These are phyloP conservation scores for Talaromyces sp. DNA, from an alignment of 2,329 filamentous ascomycete genomes.

Conservation along the genomic window DNA sequence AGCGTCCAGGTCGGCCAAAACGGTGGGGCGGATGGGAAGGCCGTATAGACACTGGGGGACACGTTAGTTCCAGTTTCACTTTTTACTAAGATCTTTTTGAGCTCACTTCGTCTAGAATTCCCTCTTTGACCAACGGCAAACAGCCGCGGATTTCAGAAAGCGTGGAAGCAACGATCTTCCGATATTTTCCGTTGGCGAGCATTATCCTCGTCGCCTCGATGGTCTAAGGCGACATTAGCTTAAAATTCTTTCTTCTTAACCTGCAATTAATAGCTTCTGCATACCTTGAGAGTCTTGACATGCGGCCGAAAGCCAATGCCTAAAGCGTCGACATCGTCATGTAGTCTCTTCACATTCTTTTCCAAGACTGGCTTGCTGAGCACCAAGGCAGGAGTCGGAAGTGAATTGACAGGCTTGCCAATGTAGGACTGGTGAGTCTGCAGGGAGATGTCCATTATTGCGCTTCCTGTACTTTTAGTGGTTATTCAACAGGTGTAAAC, in stretches of 20 bases:
- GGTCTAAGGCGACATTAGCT: conserved; percentile 10
- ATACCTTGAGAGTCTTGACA: conserved; percentile 43
- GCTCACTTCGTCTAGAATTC: conserved; percentile 35
- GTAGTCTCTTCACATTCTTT: conserved; percentile 32
- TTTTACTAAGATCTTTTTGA: background rate
- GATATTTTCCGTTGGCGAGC: conserved; percentile 34
- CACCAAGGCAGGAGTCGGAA: conserved; percentile 38
- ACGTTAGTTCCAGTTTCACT: background rate
- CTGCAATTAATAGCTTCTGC: background rate
- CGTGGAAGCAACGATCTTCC: conserved; percentile 37
- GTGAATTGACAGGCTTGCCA: conserved; percentile 26
- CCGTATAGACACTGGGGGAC: conserved; percentile 34
- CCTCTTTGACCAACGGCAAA: conserved; percentile 35
- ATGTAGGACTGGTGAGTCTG: conserved; percentile 31
- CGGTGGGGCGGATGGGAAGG: conserved; percentile 31
- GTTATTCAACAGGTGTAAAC: background rate
- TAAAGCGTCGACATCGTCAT: conserved; percentile 34
- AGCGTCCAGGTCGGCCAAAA: conserved; percentile 5
- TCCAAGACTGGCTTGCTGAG: conserved; percentile 35
- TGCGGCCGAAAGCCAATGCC: conserved; percentile 38
- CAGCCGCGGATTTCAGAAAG: conserved; percentile 36
- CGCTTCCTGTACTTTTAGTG: background rate
- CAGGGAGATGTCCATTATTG: conserved; percentile 25
- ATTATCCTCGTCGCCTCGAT: conserved; percentile 36
- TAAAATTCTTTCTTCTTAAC: background rate